phyloP scores from a whole-genome alignment of 305 asterid species.

The Fraxinus nigra region DNA sequence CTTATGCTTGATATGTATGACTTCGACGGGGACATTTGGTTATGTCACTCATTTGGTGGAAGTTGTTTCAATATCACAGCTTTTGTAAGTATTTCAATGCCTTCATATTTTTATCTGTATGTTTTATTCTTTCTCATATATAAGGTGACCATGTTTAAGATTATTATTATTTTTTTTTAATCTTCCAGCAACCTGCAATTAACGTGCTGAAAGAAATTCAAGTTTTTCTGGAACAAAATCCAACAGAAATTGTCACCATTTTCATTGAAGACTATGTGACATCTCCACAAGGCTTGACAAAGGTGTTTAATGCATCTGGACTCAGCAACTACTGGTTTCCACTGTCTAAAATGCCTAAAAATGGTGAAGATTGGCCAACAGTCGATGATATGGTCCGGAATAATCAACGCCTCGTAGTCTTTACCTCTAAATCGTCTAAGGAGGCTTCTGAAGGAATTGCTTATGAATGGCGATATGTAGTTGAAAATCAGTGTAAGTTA shows the following conservation, averaged over 20 bases:
- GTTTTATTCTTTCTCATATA: not conserved
- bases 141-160: not conserved
- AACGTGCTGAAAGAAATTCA: constrained; percentile 67
- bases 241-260: constrained; percentile 67
- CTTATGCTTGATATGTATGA: constrained; percentile 95
- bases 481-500: constrained; percentile 78
- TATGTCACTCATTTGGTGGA: constrained; percentile 78
- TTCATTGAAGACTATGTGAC: constrained; percentile 79
- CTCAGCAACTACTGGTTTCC: constrained; percentile 68
- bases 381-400: constrained; percentile 69
- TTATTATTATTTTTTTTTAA: too few relatives aligned
- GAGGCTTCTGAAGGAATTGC: constrained; percentile 72
- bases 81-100: constrained; percentile 54
- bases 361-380: constrained; percentile 81
- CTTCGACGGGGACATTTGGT: constrained; percentile 79
- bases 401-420: constrained; percentile 73
- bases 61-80: constrained; percentile 68
- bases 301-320: constrained; percentile 69
- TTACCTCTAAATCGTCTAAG: constrained; percentile 59
- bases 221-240: constrained; percentile 53
- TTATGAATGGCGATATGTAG: constrained; percentile 77
- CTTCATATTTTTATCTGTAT: not conserved
- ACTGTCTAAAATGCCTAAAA: constrained; percentile 63
- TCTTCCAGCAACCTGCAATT: constrained; percentile 71
- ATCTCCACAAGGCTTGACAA: constrained; percentile 56